Conservation (phyloP, 371 early-diverging fungal species). For the Fennellomyces sp. region DNA sequence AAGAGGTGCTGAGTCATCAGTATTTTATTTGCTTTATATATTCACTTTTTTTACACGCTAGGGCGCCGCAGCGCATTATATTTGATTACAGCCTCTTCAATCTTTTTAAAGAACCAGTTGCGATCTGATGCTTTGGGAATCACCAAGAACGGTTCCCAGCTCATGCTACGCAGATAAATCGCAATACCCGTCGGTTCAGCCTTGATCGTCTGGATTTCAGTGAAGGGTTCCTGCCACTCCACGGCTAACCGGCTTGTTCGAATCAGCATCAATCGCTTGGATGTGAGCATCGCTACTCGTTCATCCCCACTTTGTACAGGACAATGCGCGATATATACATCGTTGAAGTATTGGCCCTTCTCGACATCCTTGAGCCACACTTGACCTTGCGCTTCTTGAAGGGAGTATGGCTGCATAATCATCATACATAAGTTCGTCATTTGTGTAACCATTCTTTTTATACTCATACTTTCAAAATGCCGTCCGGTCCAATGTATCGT, state of each 20-base stretch:
- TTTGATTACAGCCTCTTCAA: constrained; percentile 51
- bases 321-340: constrained; percentile 88
- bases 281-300: constrained; percentile 75
- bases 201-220: constrained; percentile 51
- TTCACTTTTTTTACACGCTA: neutral
- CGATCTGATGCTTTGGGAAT: constrained; percentile 59
- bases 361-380: constrained; percentile 87
- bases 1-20: neutral
- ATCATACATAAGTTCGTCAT: neutral
- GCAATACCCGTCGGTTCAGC: constrained; percentile 53
- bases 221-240: constrained; percentile 73
- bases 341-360: constrained; percentile 81
- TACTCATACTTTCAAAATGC: constrained; percentile 64
- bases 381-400: constrained; percentile 89
- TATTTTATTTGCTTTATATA: neutral
- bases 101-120: constrained; percentile 64
- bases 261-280: constrained; percentile 69
- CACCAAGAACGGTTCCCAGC: constrained; percentile 62
- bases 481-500: constrained; percentile 84
- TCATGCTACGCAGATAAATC: constrained; percentile 44
- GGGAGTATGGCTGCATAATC: constrained; percentile 65
- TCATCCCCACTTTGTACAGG: constrained; percentile 66
- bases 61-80: constrained; percentile 21
- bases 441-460: neutral
- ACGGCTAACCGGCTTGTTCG: constrained; percentile 62